Evolutionary conservation across 208 protist genomes (phyloP).

Genomic region (Acanthamoeba sp.): DNA sequence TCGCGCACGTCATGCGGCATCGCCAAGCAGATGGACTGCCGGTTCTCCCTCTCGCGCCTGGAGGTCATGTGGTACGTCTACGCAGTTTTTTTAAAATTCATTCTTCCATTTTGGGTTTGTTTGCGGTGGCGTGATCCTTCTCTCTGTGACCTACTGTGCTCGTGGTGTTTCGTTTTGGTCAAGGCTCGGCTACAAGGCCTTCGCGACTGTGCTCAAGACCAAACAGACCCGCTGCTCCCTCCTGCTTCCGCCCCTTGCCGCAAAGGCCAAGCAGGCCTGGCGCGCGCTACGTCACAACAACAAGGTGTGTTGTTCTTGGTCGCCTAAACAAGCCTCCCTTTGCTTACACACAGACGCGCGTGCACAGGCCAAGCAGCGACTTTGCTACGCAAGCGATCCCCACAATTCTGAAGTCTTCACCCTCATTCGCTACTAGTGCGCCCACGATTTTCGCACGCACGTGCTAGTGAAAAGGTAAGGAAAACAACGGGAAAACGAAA

Average conservation of each 20-base stretch:
- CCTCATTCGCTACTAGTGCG: constrained; percentile 21
- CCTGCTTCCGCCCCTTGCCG: constrained; percentile 11
- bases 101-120: not conserved
- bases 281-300: not conserved
- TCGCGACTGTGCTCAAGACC: not conserved
- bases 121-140: too few relatives aligned
- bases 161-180: not conserved
- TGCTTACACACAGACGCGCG: not conserved
- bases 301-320: constrained; percentile 33
- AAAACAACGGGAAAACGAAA: not conserved
- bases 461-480: not conserved
- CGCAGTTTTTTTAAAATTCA: not conserved
- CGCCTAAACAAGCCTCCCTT: too few relatives aligned
- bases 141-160: not conserved
- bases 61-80: constrained; percentile 54
- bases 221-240: constrained; percentile 37
- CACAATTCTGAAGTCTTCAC: constrained; percentile 62
- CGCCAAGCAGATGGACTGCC: constrained; percentile 65
- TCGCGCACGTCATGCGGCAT: not conserved
- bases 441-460: not conserved
- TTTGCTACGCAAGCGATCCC: constrained; percentile 25
- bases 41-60: constrained; percentile 8
- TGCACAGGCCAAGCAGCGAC: not conserved
- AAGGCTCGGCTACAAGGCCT: constrained; percentile 73
- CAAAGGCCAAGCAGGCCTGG: constrained; percentile 9